These are phyloP conservation scores for Reticulascus tulasneorum DNA, from an alignment of 2,329 filamentous ascomycete genomes.

Conservation along the genomic window DNA sequence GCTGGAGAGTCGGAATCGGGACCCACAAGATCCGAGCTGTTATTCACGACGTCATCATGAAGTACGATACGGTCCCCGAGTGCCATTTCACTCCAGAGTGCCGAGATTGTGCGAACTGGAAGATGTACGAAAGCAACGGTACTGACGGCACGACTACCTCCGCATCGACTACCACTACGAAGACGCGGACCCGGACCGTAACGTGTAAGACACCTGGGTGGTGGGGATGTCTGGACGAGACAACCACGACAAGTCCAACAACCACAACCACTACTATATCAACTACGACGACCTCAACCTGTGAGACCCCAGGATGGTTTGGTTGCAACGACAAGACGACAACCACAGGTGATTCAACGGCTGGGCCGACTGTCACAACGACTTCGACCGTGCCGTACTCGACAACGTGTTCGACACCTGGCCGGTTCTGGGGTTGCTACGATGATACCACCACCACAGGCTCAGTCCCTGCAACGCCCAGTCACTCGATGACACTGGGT, in stretches of 20 bases:
- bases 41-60: constrained; percentile 80
- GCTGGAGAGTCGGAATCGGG: constrained; percentile 86
- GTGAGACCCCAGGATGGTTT: constrained; percentile 62
- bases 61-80: constrained; percentile 74
- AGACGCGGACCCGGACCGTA: constrained; percentile 66
- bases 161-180: constrained; percentile 49
- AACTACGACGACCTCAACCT: constrained; percentile 49
- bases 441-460: constrained; percentile 29
- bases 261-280: constrained; percentile 41
- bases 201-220: constrained; percentile 91
- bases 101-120: constrained; percentile 88
- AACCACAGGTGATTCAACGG: constrained; percentile 20
- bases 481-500: constrained; percentile 23
- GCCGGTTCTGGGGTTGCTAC: constrained; percentile 54
- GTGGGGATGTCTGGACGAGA: constrained; percentile 76
- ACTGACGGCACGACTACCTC: constrained; percentile 70
- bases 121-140: constrained; percentile 89
- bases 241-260: constrained; percentile 42
- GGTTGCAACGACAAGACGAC: constrained; percentile 56
- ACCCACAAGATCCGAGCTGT: constrained; percentile 88
- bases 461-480: constrained; percentile 13
- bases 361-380: constrained; percentile 19
- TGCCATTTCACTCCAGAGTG: constrained; percentile 77
- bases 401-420: constrained; percentile 47
- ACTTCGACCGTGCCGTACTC: constrained; percentile 17